Conservation (phyloP, 305 asterid species). For the Andrographis paniculata region DNA sequence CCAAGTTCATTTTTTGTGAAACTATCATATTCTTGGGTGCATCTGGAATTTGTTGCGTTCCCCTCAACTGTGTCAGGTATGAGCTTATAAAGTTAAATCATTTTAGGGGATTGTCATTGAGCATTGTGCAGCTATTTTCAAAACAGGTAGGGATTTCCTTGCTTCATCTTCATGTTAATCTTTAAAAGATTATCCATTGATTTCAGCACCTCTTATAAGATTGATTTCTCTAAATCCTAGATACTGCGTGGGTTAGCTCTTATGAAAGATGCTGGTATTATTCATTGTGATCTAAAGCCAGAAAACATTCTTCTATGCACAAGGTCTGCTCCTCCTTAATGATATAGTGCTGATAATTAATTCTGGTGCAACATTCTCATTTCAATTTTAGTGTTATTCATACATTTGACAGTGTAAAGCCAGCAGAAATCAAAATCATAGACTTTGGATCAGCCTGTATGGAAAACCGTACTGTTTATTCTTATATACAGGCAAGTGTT, state of each 20-base stretch:
- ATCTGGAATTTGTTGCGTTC: constrained; percentile 18
- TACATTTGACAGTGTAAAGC: constrained; percentile 69
- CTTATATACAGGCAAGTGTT: constrained; percentile 82
- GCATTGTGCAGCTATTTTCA: constrained; percentile 91
- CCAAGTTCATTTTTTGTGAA: constrained; percentile 10
- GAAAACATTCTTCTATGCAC: constrained; percentile 92
- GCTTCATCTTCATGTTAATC: constrained; percentile 20
- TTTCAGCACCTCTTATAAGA: constrained; percentile 19
- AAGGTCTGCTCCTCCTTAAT: constrained; percentile 52
- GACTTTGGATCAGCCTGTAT: constrained; percentile 99
- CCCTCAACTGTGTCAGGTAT: constrained; percentile 64
- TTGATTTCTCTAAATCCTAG: constrained; percentile 31
- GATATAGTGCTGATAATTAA: constrained; percentile 18
- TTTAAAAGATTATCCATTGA: constrained; percentile 18
- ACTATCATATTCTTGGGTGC: constrained; percentile 9
- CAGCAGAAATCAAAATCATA: constrained; percentile 87
- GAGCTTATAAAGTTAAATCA: constrained; percentile 93
- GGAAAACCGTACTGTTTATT: constrained; percentile 94
- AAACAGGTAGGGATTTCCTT: constrained; percentile 63
- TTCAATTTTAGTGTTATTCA: constrained; percentile 21
- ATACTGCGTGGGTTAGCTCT: constrained; percentile 85
- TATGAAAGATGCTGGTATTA: constrained; percentile 94
- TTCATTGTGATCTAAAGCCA: constrained; percentile 97
- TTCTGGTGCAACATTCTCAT: constrained; percentile 17
- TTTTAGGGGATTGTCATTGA: constrained; percentile 87